Conservation (phyloP, 768 basidiomycete species). For the Tricholoma matsutake region DNA sequence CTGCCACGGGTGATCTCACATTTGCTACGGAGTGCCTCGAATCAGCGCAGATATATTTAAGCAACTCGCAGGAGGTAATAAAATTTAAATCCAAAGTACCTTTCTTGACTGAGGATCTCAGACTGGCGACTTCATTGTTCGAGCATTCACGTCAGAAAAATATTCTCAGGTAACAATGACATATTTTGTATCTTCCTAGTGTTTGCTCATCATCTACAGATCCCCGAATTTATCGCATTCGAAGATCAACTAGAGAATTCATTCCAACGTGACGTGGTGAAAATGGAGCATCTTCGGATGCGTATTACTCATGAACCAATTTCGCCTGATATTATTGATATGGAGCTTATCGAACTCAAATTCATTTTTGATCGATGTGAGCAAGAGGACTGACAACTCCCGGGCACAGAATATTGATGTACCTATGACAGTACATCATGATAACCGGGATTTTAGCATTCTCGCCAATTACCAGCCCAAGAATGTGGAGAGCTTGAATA, state of each 20-base stretch:
- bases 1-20: slow-evolving; percentile 73
- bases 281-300: slow-evolving; percentile 85
- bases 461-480: slow-evolving; percentile 76
- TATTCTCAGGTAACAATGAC: slow-evolving; percentile 63
- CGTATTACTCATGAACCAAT: slow-evolving; percentile 72
- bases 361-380: slow-evolving; percentile 75
- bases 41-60: slow-evolving; percentile 76
- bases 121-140: slow-evolving; percentile 80
- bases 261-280: slow-evolving; percentile 76
- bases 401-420: neutral
- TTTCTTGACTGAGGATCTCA: slow-evolving; percentile 16
- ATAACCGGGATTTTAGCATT: slow-evolving; percentile 84
- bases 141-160: slow-evolving; percentile 76
- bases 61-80: slow-evolving; percentile 73
- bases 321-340: slow-evolving; percentile 68
- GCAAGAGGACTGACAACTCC: slow-evolving; percentile 19
- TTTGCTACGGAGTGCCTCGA: slow-evolving; percentile 74
- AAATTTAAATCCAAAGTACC: neutral
- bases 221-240: slow-evolving; percentile 81
- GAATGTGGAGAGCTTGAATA: slow-evolving; percentile 46
- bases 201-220: slow-evolving; percentile 37
- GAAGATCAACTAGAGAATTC: slow-evolving; percentile 82
- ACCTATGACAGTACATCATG: slow-evolving; percentile 56
- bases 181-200: neutral
- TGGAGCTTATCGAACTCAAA: slow-evolving; percentile 82